phyloP scores from a whole-genome alignment of 176 grass and related monocot genomes.

The Melocanna baccifera region DNA sequence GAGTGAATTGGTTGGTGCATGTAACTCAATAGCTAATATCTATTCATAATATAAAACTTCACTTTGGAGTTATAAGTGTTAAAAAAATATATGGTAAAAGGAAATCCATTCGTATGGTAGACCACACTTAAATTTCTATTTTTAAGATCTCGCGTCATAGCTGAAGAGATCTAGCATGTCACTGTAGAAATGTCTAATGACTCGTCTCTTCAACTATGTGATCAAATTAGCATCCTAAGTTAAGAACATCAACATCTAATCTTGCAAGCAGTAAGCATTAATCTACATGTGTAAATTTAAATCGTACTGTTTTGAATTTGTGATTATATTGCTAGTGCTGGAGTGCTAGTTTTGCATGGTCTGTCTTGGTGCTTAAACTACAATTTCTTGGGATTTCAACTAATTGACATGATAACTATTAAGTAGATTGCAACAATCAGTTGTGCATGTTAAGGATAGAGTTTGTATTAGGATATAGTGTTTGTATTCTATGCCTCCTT shows the following conservation, averaged over 20 bases:
- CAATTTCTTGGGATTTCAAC: neutral
- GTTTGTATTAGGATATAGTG: no score
- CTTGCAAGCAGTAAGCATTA: neutral
- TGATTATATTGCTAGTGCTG: neutral
- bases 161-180: slow-evolving; percentile 9
- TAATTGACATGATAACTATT: neutral
- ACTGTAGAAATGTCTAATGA: neutral
- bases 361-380: slow-evolving; percentile 8
- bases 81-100: neutral
- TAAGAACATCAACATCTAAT: neutral
- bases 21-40: neutral
- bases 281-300: slow-evolving; percentile 1
- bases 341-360: neutral
- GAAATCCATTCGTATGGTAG: neutral
- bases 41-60: neutral
- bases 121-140: neutral
- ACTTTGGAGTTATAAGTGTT: neutral
- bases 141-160: neutral
- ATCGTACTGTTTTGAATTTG: slow-evolving; percentile 1
- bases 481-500: no score
- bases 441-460: no score
- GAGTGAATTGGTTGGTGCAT: no score
- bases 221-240: neutral
- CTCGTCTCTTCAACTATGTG: neutral
- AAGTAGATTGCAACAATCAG: neutral